Conservation (phyloP, 2,329 filamentous ascomycete genomes). For the Penicillium brasilianum region DNA sequence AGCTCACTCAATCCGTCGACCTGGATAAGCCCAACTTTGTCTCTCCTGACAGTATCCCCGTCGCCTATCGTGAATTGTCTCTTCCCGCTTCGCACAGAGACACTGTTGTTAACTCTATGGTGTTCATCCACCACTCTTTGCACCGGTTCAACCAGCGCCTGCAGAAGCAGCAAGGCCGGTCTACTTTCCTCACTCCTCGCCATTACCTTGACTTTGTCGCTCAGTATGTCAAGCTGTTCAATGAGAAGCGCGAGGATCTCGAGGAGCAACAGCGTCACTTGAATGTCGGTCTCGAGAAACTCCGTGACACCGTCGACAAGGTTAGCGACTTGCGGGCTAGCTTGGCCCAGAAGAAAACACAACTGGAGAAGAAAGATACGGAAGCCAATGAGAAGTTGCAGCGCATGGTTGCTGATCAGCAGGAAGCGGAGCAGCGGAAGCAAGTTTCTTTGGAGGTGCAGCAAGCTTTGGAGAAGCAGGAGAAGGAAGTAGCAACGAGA, state of each 20-base stretch:
- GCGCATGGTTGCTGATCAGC: constrained; percentile 95
- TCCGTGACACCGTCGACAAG: constrained; percentile 95
- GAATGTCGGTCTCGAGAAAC: constrained; percentile 96
- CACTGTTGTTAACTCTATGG: constrained; percentile 96
- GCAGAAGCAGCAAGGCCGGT: constrained; percentile 87
- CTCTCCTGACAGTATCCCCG: constrained; percentile 87
- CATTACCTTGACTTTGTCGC: constrained; percentile 98
- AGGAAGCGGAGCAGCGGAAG: constrained; percentile 90
- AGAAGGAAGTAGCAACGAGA: constrained; percentile 81
- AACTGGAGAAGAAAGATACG: constrained; percentile 89
- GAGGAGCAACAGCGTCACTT: constrained; percentile 98
- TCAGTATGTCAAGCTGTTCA: constrained; percentile 96
- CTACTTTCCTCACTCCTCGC: constrained; percentile 90
- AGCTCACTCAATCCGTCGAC: constrained; percentile 95
- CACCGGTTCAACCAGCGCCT: constrained; percentile 87
- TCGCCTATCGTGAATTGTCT: constrained; percentile 83
- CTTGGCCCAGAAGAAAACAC: constrained; percentile 90
- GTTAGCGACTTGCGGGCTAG: constrained; percentile 89
- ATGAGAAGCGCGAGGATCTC: constrained; percentile 96
- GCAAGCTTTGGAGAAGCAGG: constrained; percentile 82
- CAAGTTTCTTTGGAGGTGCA: constrained; percentile 87
- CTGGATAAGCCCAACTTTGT: constrained; percentile 84
- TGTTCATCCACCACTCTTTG: constrained; percentile 95
- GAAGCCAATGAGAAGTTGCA: constrained; percentile 98
- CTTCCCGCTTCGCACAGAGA: constrained; percentile 90